These are phyloP conservation scores for Gryganskiella cystojenkinii DNA, from an alignment of 192 early-diverging fungal species.

Conservation along the genomic window DNA sequence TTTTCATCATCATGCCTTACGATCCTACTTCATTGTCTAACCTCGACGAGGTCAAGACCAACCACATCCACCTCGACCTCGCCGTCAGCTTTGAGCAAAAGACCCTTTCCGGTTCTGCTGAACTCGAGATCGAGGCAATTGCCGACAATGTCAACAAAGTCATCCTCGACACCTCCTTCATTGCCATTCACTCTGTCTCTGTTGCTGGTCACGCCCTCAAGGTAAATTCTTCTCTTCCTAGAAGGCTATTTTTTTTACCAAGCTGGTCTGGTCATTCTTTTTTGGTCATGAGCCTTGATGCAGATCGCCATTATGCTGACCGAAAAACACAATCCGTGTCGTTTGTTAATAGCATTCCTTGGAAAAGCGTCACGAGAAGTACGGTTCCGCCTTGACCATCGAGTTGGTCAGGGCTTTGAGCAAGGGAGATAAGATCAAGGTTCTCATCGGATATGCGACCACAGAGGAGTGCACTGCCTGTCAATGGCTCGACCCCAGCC, in stretches of 20 bases:
- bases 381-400: constrained; percentile 80
- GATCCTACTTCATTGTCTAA: constrained; percentile 92
- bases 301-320: background rate
- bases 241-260: too few species aligned
- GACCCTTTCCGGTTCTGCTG: constrained; percentile 72
- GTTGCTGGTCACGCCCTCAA: constrained; percentile 26
- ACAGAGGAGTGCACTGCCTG: constrained; percentile 86
- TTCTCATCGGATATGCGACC: constrained; percentile 82
- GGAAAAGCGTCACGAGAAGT: constrained; percentile 66
- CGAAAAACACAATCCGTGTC: background rate
- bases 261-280: too few species aligned
- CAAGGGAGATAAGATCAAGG: constrained; percentile 59
- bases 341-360: constrained; percentile 56
- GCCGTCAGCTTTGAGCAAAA: constrained; percentile 81
- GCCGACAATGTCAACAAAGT: constrained; percentile 65
- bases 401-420: constrained; percentile 58
- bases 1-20: constrained; percentile 43
- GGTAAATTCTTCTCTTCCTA: constrained; percentile 24
- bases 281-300: too few species aligned
- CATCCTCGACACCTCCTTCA: constrained; percentile 77
- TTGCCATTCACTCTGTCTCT: constrained; percentile 60
- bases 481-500: constrained; percentile 92
- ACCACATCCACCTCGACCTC: constrained; percentile 81
- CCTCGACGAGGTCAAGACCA: constrained; percentile 76
- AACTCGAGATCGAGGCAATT: constrained; percentile 68